Percentiles rank a stretch among this genome's conserved stretches.
Evolutionary conservation across 495 filamentous ascomycete genomes (phyloP).

Genomic region (Podospora pseudoanserina): DNA sequence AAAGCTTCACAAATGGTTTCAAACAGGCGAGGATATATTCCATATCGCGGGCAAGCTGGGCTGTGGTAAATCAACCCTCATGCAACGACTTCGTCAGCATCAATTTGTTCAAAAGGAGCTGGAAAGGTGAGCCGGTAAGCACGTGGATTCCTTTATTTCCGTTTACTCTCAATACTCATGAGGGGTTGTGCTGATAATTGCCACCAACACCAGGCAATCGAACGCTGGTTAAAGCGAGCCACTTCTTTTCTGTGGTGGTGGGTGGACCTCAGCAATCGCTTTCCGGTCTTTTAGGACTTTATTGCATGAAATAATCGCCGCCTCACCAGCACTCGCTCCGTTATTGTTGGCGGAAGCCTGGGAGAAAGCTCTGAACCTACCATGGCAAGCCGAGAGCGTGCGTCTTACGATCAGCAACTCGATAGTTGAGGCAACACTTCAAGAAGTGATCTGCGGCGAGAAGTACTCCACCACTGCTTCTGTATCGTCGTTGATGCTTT

Average conservation of each 20-base stretch:
- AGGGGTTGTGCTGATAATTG: too few relatives aligned
- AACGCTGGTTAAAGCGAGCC: not conserved
- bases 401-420: not conserved
- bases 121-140: slow-evolving; percentile 11
- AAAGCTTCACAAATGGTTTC: slow-evolving; percentile 1
- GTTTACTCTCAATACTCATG: too few relatives aligned
- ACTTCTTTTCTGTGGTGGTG: slow-evolving; percentile 12
- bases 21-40: not conserved
- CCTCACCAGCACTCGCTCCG: not conserved
- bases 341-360: not conserved
- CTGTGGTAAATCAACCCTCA: slow-evolving; percentile 13
- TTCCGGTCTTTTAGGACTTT: not conserved
- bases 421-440: not conserved
- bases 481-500: slow-evolving; percentile 27
- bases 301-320: slow-evolving; percentile 8
- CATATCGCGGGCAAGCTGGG: slow-evolving; percentile 15
- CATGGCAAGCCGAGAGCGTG: not conserved
- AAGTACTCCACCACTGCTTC: not conserved
- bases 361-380: not conserved
- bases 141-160: not conserved
- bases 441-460: not conserved
- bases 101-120: not conserved
- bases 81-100: slow-evolving; percentile 7
- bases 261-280: not conserved
- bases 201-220: not conserved